A percentile compares a stretch with the other conserved stretches of the same genome.
phyloP scores from a whole-genome alignment of 148 eudicot species.

The Cornus suecica region DNA sequence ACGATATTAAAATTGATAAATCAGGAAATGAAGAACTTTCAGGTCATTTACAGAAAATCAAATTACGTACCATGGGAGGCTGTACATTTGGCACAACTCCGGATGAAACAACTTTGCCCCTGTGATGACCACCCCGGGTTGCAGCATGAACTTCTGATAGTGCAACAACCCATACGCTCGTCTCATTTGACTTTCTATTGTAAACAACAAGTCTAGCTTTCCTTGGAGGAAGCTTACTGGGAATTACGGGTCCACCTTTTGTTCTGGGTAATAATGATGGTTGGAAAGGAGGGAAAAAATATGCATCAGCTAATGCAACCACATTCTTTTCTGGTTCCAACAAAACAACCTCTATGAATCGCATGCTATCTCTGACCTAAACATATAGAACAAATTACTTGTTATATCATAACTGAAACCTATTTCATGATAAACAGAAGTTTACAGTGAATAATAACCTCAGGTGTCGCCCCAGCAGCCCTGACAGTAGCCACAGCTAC shows the following conservation, averaged over 20 bases:
- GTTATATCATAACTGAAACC: background rate
- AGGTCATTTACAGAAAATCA: background rate
- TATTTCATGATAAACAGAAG: background rate
- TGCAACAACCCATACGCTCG: constrained; percentile 78
- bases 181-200: constrained; percentile 70
- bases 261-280: constrained; percentile 63
- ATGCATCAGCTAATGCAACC: constrained; percentile 86
- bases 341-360: constrained; percentile 77
- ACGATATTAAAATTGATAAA: background rate
- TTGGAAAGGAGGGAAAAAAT: constrained; percentile 85
- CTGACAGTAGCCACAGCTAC: constrained; percentile 92
- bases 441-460: constrained; percentile 35
- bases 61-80: constrained; percentile 74
- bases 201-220: constrained; percentile 71
- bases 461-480: constrained; percentile 91
- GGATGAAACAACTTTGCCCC: constrained; percentile 79
- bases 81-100: constrained; percentile 70
- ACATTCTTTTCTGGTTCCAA: constrained; percentile 74
- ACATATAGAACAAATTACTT: background rate
- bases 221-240: constrained; percentile 79
- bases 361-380: constrained; percentile 83
- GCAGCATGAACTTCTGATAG: constrained; percentile 78
- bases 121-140: constrained; percentile 84
- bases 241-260: constrained; percentile 67
- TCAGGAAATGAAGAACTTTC: background rate